phyloP scores from a whole-genome alignment of 306 rosid species.

The Crataegus laevigata region DNA sequence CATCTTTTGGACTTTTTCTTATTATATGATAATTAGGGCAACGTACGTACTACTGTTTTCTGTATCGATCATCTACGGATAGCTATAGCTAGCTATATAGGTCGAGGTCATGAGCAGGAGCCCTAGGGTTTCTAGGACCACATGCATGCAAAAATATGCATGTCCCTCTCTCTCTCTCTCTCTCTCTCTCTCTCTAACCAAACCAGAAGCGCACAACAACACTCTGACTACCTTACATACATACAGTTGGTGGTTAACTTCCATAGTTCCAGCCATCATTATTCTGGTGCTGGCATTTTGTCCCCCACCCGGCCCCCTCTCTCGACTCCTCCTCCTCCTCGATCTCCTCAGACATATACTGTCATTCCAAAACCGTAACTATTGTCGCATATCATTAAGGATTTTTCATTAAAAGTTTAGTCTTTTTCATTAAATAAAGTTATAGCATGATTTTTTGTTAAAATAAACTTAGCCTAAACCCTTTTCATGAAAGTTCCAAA shows the following conservation, averaged over 20 bases:
- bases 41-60: neutral
- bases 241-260: neutral
- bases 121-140: slow-evolving; percentile 13
- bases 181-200: neutral
- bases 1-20: neutral
- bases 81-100: neutral
- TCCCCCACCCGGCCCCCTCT: neutral
- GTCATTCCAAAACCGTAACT: neutral
- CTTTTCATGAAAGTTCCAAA: no score
- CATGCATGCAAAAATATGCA: slow-evolving; percentile 6
- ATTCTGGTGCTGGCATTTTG: slow-evolving; percentile 15
- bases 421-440: no score
- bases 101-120: neutral
- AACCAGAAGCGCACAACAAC: neutral
- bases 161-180: neutral
- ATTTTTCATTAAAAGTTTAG: no score
- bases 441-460: no score
- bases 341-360: neutral
- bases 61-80: neutral
- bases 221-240: neutral
- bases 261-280: slow-evolving; percentile 1
- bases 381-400: neutral
- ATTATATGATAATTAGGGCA: neutral
- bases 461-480: no score
- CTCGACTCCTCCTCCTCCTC: neutral